Conservation (phyloP, 2,329 filamentous ascomycete species). For the Cercospora sojina region DNA sequence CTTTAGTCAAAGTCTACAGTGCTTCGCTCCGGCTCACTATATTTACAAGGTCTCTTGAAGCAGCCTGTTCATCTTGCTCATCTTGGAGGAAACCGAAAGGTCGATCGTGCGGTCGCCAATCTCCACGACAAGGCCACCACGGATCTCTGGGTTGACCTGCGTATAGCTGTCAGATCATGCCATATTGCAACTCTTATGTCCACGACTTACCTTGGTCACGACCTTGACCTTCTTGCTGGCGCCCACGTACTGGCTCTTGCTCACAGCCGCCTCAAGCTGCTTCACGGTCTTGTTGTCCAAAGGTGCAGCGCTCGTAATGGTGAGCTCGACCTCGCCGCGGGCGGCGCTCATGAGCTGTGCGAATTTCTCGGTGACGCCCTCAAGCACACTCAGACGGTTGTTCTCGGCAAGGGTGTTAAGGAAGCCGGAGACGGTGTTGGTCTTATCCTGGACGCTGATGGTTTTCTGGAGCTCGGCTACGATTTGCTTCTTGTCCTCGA, state of each 20-base stretch:
- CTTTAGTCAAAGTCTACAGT: slow-evolving; percentile 23
- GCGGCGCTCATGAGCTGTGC: slow-evolving; percentile 80
- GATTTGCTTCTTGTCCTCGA: slow-evolving; percentile 80
- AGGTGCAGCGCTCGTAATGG: slow-evolving; percentile 83
- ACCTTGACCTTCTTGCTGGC: slow-evolving; percentile 98
- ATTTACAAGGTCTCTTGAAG: slow-evolving; percentile 94
- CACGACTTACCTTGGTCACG: slow-evolving; percentile 69
- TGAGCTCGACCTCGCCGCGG: slow-evolving; percentile 89
- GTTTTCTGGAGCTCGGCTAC: slow-evolving; percentile 85
- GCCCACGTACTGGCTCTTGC: slow-evolving; percentile 85
- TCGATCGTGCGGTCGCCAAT: slow-evolving; percentile 98
- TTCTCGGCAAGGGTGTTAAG: slow-evolving; percentile 87
- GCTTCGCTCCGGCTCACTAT: slow-evolving; percentile 29
- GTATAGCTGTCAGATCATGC: slow-evolving; percentile 8
- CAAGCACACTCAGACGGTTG: slow-evolving; percentile 84
- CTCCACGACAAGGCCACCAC: slow-evolving; percentile 92
- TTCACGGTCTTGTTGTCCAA: slow-evolving; percentile 83
- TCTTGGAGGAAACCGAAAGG: slow-evolving; percentile 89
- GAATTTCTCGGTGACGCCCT: slow-evolving; percentile 85
- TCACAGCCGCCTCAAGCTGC: slow-evolving; percentile 81
- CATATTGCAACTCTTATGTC: background rate
- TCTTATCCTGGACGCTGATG: slow-evolving; percentile 66
- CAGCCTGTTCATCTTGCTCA: slow-evolving; percentile 99
- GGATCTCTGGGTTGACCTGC: slow-evolving; percentile 89
- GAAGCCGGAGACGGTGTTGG: slow-evolving; percentile 89